These are phyloP conservation scores for Solanum tarapatanum DNA, from an alignment of 257 asterid species.

Conservation along the genomic window DNA sequence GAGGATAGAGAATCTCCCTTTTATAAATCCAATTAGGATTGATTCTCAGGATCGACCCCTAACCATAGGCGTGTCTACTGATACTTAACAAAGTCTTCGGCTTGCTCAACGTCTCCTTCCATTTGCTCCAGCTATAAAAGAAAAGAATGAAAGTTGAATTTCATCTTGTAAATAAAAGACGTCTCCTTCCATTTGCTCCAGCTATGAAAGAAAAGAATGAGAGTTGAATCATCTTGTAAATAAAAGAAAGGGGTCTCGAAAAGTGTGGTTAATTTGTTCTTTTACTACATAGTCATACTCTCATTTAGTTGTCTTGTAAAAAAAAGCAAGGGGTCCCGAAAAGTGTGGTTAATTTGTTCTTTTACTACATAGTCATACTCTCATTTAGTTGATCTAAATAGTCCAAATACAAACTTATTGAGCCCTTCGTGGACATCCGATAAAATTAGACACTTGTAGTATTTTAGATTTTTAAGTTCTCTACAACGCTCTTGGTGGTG, in stretches of 20 bases:
- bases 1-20: neutral
- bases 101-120: neutral
- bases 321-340: neutral
- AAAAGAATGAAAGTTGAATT: too few relatives aligned
- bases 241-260: neutral
- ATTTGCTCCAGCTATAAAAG: too few relatives aligned
- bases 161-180: neutral
- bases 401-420: neutral
- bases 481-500: neutral
- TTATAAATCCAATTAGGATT: neutral
- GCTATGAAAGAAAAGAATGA: neutral
- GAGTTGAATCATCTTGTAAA: neutral
- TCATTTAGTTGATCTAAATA: neutral
- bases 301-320: neutral
- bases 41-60: neutral
- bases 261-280: neutral
- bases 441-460: neutral
- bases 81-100: too few relatives aligned
- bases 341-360: neutral
- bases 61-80: neutral
- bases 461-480: neutral
- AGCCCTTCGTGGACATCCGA: neutral
- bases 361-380: neutral
- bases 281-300: neutral
- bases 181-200: too few relatives aligned